phyloP scores from a whole-genome alignment of 2,329 filamentous ascomycete species.

The Alternaria sp. region DNA sequence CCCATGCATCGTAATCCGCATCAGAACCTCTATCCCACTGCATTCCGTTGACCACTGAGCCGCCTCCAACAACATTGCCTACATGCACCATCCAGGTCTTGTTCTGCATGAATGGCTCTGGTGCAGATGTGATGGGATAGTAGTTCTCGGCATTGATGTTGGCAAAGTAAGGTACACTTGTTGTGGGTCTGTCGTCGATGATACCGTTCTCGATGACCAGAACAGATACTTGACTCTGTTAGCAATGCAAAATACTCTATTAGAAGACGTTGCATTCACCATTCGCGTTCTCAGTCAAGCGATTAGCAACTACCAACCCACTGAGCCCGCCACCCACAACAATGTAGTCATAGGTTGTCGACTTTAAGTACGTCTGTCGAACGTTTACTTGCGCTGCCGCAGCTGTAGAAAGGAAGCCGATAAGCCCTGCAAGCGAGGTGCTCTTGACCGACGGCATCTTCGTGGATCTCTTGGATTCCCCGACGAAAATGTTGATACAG shows the following conservation, averaged over 20 bases:
- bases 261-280: background rate
- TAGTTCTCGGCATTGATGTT: constrained; percentile 23
- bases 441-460: background rate
- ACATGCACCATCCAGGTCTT: constrained; percentile 29
- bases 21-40: constrained; percentile 42
- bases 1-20: constrained; percentile 61
- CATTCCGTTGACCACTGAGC: constrained; percentile 48
- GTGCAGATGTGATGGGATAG: constrained; percentile 25
- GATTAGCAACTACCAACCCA: constrained; percentile 32
- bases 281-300: constrained; percentile 23
- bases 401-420: background rate
- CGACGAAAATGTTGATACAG: background rate
- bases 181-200: constrained; percentile 19
- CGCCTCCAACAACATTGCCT: constrained; percentile 44
- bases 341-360: constrained; percentile 28
- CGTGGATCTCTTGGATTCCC: background rate
- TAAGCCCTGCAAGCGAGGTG: background rate
- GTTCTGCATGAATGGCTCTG: constrained; percentile 34
- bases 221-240: constrained; percentile 18
- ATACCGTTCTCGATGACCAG: constrained; percentile 31
- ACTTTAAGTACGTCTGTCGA: background rate
- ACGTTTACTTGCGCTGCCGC: background rate
- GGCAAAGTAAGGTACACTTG: constrained; percentile 20
- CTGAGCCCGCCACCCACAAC: constrained; percentile 33
- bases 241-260: background rate